Conservation (phyloP, 2,329 filamentous ascomycete genomes). For the Diplodia mutila region DNA sequence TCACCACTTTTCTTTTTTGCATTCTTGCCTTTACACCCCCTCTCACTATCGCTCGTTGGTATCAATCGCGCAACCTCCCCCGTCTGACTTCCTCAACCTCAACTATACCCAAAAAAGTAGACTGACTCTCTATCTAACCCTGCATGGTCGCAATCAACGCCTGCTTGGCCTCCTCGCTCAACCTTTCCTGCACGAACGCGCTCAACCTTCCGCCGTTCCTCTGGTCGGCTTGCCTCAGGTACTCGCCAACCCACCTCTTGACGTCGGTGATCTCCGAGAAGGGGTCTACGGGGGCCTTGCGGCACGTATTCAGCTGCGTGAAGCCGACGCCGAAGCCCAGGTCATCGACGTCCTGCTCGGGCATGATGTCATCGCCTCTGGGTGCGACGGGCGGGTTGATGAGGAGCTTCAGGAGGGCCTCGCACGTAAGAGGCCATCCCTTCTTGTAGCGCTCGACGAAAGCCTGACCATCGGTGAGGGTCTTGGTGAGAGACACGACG, state of each 20-base stretch:
- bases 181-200: conserved; percentile 70
- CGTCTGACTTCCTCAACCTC: background rate
- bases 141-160: conserved; percentile 24
- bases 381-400: conserved; percentile 80
- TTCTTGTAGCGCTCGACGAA: conserved; percentile 69
- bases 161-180: conserved; percentile 49
- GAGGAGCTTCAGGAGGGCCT: conserved; percentile 84
- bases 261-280: conserved; percentile 84
- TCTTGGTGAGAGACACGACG: conserved; percentile 91
- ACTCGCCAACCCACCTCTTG: conserved; percentile 79
- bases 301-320: conserved; percentile 90
- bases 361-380: conserved; percentile 72
- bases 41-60: background rate
- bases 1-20: no score
- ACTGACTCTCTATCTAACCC: background rate
- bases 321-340: conserved; percentile 94
- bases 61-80: background rate
- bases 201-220: conserved; percentile 72
- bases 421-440: conserved; percentile 89
- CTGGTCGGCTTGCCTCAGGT: conserved; percentile 76
- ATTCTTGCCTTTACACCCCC: no score
- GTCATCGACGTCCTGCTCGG: conserved; percentile 91
- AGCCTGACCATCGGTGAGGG: conserved; percentile 79
- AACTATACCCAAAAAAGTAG: background rate
- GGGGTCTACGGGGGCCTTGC: conserved; percentile 72